These are phyloP conservation scores for Talaromyces atroroseus DNA, from an alignment of 2,329 filamentous ascomycete species.

Conservation along the genomic window DNA sequence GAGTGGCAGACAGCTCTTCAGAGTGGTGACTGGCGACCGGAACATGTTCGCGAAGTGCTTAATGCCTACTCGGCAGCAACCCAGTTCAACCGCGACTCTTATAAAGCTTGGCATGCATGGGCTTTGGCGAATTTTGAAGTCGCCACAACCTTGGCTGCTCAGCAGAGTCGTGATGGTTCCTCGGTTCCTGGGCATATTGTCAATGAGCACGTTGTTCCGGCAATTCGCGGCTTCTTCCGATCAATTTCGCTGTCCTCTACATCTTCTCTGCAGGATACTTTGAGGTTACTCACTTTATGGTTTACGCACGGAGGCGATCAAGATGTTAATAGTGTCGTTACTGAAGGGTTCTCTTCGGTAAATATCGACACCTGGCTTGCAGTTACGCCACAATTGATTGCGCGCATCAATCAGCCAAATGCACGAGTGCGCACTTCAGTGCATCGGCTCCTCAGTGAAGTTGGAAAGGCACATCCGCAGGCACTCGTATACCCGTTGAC, in stretches of 20 bases:
- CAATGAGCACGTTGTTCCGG: slow-evolving; percentile 85
- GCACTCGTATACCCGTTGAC: slow-evolving; percentile 95
- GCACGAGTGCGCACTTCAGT: slow-evolving; percentile 81
- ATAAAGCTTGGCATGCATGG: slow-evolving; percentile 99
- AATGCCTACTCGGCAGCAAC: slow-evolving; percentile 89
- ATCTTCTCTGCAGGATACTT: slow-evolving; percentile 91
- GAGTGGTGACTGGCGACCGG: slow-evolving; percentile 81
- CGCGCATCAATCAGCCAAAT: slow-evolving; percentile 94
- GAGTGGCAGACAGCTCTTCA: slow-evolving; percentile 90
- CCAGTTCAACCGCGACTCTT: slow-evolving; percentile 89
- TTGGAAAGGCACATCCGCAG: slow-evolving; percentile 90
- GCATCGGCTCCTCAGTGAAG: slow-evolving; percentile 84
- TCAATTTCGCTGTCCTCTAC: slow-evolving; percentile 88
- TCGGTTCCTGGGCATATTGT: slow-evolving; percentile 63
- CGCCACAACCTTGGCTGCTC: slow-evolving; percentile 71
- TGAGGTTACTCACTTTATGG: slow-evolving; percentile 90
- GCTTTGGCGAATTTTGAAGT: slow-evolving; percentile 98
- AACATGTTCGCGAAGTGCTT: slow-evolving; percentile 80
- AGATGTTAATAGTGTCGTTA: slow-evolving; percentile 83
- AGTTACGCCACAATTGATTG: slow-evolving; percentile 95
- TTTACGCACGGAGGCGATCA: slow-evolving; percentile 84
- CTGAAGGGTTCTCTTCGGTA: slow-evolving; percentile 83
- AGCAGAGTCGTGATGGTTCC: slow-evolving; percentile 54
- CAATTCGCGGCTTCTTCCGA: slow-evolving; percentile 93
- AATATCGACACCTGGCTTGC: slow-evolving; percentile 98